Base-by-base conservation (phyloP, 225 moss, liverwort and hornwort species). In the Ulota crispa region DNA sequence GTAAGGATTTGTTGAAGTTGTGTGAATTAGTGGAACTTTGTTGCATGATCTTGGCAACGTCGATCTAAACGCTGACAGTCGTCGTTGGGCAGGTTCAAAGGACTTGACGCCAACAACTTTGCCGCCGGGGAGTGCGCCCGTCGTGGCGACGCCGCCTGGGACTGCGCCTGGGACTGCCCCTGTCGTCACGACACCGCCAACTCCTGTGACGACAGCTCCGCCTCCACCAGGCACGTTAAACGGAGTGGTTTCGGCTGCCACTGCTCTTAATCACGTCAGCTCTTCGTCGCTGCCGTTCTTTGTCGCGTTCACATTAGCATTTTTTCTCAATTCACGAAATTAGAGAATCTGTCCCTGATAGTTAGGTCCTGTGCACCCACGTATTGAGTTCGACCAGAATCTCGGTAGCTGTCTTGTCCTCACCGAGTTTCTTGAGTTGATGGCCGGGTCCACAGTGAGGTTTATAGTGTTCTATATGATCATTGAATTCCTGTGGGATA, bases 381-480 rank as follows among this genome's bases (percentile, higher is more conserved):
- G 45, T 68, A 56, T 70, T 61, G 47, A 84, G 70, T 69, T 73
- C 77, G 88, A 90, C 82, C 90, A 88, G 86, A 82, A 82, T 80
- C 83, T 85, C 23, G 85, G 81, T 71, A 16, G 87, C 23, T 31
- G 15, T 27, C 21, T 65, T 2, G 66, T 23, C 34, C 3, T 75
- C 53, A 73, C 64, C 86, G 27, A 82, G 86, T 73, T 77, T 87
- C 89, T 89, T 73, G 89, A 87, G 82, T 89, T 89, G 86, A 53
- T 82, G 66, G 45, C 36, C 37, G 81, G 78, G 80, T 47, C 24
- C 15, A 43, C 72, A 32, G 31, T 54, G 54, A 78, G 53, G 26
- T 53, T 37, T 64, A 37, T 64, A 37, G 43, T 68, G 41, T 69
- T 26, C 12, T 67, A 6, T 54, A 19, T 21, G 32, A 11, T 50